Evolutionary conservation across 257 asterid species (phyloP), one percentile per base, ranked within the genome.

Genomic region (Salvia splendens): DNA sequence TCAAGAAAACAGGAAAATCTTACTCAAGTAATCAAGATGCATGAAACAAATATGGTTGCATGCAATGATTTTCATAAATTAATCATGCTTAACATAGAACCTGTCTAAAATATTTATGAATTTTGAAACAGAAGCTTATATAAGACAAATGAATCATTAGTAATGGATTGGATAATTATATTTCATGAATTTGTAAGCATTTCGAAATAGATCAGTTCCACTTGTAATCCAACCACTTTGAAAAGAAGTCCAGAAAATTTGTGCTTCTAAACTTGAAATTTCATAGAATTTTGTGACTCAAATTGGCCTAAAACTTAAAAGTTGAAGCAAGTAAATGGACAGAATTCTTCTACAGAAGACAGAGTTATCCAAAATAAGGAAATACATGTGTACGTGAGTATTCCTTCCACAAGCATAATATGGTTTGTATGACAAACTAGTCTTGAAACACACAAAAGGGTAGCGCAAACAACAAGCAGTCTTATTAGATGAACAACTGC

Each of bases 61-160:
- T 51, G 24, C 46, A 20, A 33, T 38, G 61, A 50, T 57, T 61
- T 52, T 35, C 4, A 53, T 43, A 40, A 12, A 45, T 12, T 11
- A 14, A 53, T 43, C 55, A 59, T 55, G 73, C 47, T 20, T 32
- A 62, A 71, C 64, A 42, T 28, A 47, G 60, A 30, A 61, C 45
- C 50, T 9, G 24, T 9, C 1, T 50, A 74, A 17, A 43, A 53
- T 61, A 45, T 6, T 61, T 11, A 33, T 59, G n/a, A 67, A 49
- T 35, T 55, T 67, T 58, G 73, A 58, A 8, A 24, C 50, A 45
- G 35, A 60, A 16, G 52, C 65, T 24, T 43, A 46, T 32, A 12
- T 1, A 36, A 33, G 60, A 10, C 48, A 45, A 64, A 8, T 46
- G 46, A 17, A 20, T 28, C 1, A 43, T 43, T 30, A 7, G 41